phyloP scores from a whole-genome alignment of 176 grass and related monocot species.

The Oryza brachyantha region DNA sequence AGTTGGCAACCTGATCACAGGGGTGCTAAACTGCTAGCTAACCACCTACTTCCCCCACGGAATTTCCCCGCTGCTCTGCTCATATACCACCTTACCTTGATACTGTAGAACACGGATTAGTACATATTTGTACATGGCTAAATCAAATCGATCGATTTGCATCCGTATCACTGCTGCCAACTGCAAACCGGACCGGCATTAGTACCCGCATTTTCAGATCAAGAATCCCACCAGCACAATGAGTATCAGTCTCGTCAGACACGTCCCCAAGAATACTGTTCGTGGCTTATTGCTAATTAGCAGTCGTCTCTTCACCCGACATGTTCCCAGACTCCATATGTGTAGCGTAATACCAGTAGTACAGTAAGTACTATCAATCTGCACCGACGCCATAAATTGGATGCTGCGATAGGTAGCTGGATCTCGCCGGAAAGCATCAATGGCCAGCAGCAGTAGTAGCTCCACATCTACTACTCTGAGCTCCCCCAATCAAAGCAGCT shows the following conservation, averaged over 20 bases:
- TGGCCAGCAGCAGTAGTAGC: conserved; percentile 31
- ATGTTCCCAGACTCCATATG: neutral
- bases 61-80: too few species aligned
- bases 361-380: neutral
- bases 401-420: conserved; percentile 37
- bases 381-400: conserved; percentile 48
- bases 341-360: neutral
- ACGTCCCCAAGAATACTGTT: too few species aligned
- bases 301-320: neutral
- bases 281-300: neutral
- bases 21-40: neutral
- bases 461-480: neutral
- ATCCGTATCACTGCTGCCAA: neutral
- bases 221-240: neutral
- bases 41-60: neutral
- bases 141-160: neutral
- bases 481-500: neutral
- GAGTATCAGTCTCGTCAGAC: neutral
- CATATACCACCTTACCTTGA: too few species aligned
- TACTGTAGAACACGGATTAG: too few species aligned
- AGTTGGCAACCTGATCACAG: neutral
- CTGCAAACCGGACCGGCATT: neutral
- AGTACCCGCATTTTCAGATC: neutral
- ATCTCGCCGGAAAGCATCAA: conserved; percentile 38
- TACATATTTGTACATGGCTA: too few species aligned